A percentile compares a stretch with the other conserved stretches of the same genome.
These are phyloP conservation scores for Colletotrichum caudatum DNA, from an alignment of 2,329 filamentous ascomycete species.

Conservation along the genomic window DNA sequence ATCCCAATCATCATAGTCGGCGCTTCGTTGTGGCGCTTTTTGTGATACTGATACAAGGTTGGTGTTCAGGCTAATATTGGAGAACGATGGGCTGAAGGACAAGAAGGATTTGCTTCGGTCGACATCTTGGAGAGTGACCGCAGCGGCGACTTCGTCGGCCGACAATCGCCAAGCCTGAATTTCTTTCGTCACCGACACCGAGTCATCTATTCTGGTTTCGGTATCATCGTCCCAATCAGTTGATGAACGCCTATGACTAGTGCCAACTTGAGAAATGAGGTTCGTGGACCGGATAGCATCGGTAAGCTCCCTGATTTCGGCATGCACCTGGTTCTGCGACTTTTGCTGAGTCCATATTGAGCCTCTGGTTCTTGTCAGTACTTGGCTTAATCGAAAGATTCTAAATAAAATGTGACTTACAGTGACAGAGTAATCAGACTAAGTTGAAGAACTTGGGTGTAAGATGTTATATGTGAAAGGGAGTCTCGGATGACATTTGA, in stretches of 20 bases:
- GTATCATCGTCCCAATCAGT: conserved; percentile 38
- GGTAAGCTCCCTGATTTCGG: conserved; percentile 45
- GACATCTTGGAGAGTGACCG: conserved; percentile 43
- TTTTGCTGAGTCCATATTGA: conserved; percentile 44
- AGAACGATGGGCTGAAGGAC: conserved; percentile 13
- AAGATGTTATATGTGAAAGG: conserved; percentile 45
- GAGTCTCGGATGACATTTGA: conserved; percentile 44
- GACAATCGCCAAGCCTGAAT: conserved; percentile 46
- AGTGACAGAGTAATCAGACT: conserved; percentile 48
- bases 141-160: conserved; percentile 46
- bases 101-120: conserved; percentile 16
- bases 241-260: not conserved
- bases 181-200: conserved; percentile 41
- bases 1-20: conserved; percentile 43
- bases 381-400: no score
- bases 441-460: conserved; percentile 46
- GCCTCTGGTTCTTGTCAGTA: conserved; percentile 34
- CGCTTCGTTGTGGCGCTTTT: not conserved
- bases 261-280: conserved; percentile 34
- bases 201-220: conserved; percentile 30
- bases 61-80: not conserved
- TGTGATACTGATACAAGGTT: not conserved
- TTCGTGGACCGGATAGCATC: conserved; percentile 43
- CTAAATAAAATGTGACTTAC: conserved; percentile 2
- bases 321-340: conserved; percentile 47